Evolutionary conservation across 1,284 basidiomycete genomes (phyloP), one percentile per base, ranked within the genome.

Genomic region (Cerioporus squamosus): DNA sequence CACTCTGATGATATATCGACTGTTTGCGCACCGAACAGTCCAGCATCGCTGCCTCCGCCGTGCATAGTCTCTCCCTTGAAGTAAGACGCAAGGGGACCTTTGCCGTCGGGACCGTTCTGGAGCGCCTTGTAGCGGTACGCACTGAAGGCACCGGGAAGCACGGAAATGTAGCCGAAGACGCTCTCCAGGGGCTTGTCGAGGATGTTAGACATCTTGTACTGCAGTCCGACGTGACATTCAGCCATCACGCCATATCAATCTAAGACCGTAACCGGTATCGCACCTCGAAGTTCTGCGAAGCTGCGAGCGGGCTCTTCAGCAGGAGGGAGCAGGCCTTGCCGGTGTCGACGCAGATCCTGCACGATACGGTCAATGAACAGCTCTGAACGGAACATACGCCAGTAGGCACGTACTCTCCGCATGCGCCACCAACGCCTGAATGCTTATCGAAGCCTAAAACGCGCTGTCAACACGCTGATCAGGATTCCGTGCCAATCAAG

Each of bases 21-120:
- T 48, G 23, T 20, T n/a, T 48, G 66, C 76, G 57, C 38, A 79
- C 74, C 89, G 66, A 93, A 92, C n/a, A 93, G 75, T 26, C 88
- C 88, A 36, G 90, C 90, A 43, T 76, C 75, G 58, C 77, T 81
- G 33, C 71, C 66, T 17, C 84, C 83, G 23, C 84, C 86, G 66
- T 91, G 93, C 90, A 95, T 90, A n/a, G 84, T 80, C 72, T 97
- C 94, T 39, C 95, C 94, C 73, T 87, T 92, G 80, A 96, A 96
- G 77, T 96, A 97, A 0, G 89, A 90, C 1, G 88, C 89, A n/a
- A 96, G 85, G 0, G 94, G 94, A 10, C 93, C 93, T 61, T 87
- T 90, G 44, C 93, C 93, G 68, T 93, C 85, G 0, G 88, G 83
- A 10, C 89, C 90, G 66, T 95, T 95, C 62, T 81, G 80, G 20